These are phyloP conservation scores for Phaeosphaeria sp. DNA, from an alignment of 2,329 filamentous ascomycete species.

Conservation along the genomic window DNA sequence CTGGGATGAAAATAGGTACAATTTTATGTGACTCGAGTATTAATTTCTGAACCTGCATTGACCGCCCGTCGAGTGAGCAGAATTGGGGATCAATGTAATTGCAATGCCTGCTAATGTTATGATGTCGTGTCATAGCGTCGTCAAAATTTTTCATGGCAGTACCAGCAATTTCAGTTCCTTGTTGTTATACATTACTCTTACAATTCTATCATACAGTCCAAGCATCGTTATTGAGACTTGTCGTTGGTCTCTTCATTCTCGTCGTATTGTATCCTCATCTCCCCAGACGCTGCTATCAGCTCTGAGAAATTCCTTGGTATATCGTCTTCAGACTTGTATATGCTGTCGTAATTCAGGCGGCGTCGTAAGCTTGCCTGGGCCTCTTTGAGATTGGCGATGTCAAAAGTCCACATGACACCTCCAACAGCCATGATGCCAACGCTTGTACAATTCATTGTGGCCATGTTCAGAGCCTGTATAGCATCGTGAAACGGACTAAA, in stretches of 20 bases:
- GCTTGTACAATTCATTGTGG: conserved; percentile 83
- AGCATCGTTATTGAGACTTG: conserved; percentile 20
- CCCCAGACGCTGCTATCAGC: conserved; percentile 49
- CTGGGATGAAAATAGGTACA: no score
- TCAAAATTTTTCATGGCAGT: not conserved
- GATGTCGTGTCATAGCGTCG: not conserved
- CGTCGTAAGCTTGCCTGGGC: conserved; percentile 64
- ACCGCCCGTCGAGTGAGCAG: not conserved
- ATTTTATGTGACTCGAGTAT: no score
- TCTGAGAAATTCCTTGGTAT: conserved; percentile 32
- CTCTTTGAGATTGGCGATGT: conserved; percentile 66
- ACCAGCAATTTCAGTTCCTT: not conserved
- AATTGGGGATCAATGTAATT: not conserved
- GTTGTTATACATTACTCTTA: conserved; percentile 30
- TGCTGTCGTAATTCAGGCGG: conserved; percentile 61
- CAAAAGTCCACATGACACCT: conserved; percentile 75
- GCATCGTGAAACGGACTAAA: conserved; percentile 75
- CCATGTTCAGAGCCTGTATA: conserved; percentile 80
- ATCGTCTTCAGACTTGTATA: conserved; percentile 54
- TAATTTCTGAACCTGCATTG: not conserved
- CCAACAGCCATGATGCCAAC: conserved; percentile 78
- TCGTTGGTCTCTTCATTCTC: conserved; percentile 13
- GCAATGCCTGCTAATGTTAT: not conserved
- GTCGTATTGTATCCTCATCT: conserved; percentile 47
- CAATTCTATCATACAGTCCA: conserved; percentile 22